phyloP scores from a whole-genome alignment of 257 asterid genomes.

The Ilex asprella region DNA sequence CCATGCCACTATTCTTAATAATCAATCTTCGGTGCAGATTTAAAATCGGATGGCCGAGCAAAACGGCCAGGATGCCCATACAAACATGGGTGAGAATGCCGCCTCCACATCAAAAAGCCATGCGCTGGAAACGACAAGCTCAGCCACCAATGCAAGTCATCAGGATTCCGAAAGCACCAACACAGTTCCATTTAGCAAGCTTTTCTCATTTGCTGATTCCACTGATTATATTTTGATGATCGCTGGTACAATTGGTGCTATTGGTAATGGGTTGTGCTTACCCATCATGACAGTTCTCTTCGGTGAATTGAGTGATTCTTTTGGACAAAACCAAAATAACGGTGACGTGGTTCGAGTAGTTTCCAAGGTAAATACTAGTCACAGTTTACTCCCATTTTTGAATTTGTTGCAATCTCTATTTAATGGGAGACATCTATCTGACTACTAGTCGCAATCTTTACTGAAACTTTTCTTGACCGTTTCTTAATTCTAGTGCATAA shows the following conservation, averaged over 20 bases:
- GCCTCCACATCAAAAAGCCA: no score
- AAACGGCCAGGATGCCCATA: no score
- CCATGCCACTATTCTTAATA: no score
- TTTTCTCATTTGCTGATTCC: conserved; percentile 57
- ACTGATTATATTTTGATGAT: conserved; percentile 54
- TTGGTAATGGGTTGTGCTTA: conserved; percentile 46
- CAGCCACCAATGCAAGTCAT: no score
- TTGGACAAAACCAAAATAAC: conserved; percentile 37
- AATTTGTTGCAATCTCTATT: background rate
- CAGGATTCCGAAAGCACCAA: conserved; percentile 14
- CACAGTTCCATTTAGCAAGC: conserved; percentile 60
- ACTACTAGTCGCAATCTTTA: background rate
- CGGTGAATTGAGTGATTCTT: conserved; percentile 65
- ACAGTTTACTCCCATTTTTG: background rate
- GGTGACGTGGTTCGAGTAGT: conserved; percentile 34
- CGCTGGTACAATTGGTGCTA: conserved; percentile 48
- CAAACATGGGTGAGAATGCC: no score
- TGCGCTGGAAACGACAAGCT: no score
- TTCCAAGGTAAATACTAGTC: conserved; percentile 33
- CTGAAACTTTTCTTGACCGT: background rate
- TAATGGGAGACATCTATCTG: background rate
- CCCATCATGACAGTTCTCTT: conserved; percentile 61
- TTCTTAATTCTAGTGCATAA: background rate
- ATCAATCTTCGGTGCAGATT: no score
- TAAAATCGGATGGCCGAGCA: no score